phyloP scores from a whole-genome alignment of 2,329 filamentous ascomycete species.

The Trichoderma sp. region DNA sequence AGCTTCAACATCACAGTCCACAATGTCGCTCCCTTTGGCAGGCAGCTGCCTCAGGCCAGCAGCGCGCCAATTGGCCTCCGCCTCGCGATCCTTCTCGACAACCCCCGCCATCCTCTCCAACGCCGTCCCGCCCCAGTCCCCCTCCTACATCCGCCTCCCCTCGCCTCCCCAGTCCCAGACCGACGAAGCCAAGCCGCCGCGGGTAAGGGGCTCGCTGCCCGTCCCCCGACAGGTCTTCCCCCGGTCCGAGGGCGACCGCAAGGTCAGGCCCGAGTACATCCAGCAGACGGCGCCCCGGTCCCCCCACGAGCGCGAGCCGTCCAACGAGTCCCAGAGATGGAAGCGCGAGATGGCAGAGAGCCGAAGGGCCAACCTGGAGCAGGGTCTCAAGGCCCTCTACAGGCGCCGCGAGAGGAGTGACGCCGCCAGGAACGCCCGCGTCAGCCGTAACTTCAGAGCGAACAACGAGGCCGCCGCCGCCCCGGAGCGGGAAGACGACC shows the following conservation, averaged over 20 bases:
- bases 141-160: slow-evolving; percentile 82
- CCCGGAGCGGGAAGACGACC: slow-evolving; percentile 74
- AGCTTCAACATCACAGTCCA: slow-evolving; percentile 3
- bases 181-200: slow-evolving; percentile 49
- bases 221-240: slow-evolving; percentile 80
- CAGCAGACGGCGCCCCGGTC: slow-evolving; percentile 60
- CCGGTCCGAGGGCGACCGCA: slow-evolving; percentile 57
- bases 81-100: slow-evolving; percentile 41
- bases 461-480: slow-evolving; percentile 57
- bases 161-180: slow-evolving; percentile 77
- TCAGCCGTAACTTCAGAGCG: slow-evolving; percentile 50
- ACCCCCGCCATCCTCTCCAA: slow-evolving; percentile 47
- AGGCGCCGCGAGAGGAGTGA: slow-evolving; percentile 59
- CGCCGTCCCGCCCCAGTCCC: slow-evolving; percentile 80
- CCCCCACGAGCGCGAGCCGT: slow-evolving; percentile 43
- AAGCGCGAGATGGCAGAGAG: slow-evolving; percentile 72
- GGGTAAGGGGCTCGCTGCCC: slow-evolving; percentile 77
- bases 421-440: slow-evolving; percentile 41
- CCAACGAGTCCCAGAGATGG: slow-evolving; percentile 55
- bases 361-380: slow-evolving; percentile 70
- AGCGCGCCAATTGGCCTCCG: slow-evolving; percentile 35
- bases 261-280: slow-evolving; percentile 64
- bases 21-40: slow-evolving; percentile 38
- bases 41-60: slow-evolving; percentile 35
- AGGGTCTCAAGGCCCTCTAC: slow-evolving; percentile 72